Conservation (phyloP, 1,284 basidiomycete species). For the Puccinia coronata region DNA sequence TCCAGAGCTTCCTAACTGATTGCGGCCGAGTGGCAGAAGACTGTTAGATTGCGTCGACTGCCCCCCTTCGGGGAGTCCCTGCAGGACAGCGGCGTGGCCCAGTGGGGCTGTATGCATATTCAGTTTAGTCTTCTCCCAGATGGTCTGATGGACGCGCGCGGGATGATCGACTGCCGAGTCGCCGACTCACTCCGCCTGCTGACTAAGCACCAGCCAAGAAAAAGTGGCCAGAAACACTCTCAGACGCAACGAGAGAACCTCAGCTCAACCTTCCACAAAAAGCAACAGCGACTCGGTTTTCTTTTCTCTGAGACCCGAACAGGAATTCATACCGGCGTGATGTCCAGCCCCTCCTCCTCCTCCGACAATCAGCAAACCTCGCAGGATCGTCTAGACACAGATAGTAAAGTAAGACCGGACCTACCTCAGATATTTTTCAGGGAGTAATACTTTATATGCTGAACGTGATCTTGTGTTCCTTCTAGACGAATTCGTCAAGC, state of each 20-base stretch:
- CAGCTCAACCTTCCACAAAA: no score
- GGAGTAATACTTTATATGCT: neutral
- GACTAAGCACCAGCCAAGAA: neutral
- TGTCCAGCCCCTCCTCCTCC: constrained; percentile 18
- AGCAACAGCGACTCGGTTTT: neutral
- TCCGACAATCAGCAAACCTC: constrained; percentile 8
- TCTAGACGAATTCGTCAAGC: neutral
- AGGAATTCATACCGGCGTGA: neutral
- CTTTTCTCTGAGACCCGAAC: neutral
- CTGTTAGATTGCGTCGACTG: no score
- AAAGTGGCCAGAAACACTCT: neutral
- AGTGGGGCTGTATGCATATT: constrained; percentile 9
- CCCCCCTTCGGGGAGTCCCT: no score
- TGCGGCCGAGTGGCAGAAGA: no score
- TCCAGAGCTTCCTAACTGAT: no score
- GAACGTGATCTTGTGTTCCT: neutral
- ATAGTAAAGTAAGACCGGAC: constrained; percentile 1
- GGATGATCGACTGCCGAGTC: neutral
- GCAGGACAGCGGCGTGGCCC: no score
- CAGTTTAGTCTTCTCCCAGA: neutral
- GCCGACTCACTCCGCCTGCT: neutral
- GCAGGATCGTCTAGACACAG: neutral
- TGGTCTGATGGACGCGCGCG: neutral
- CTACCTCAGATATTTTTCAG: neutral
- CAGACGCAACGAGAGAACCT: neutral